Evolutionary conservation across 2,329 filamentous ascomycete genomes (phyloP), one percentile per base, ranked within the genome.

Genomic region (Tympanopsis confertula): DNA sequence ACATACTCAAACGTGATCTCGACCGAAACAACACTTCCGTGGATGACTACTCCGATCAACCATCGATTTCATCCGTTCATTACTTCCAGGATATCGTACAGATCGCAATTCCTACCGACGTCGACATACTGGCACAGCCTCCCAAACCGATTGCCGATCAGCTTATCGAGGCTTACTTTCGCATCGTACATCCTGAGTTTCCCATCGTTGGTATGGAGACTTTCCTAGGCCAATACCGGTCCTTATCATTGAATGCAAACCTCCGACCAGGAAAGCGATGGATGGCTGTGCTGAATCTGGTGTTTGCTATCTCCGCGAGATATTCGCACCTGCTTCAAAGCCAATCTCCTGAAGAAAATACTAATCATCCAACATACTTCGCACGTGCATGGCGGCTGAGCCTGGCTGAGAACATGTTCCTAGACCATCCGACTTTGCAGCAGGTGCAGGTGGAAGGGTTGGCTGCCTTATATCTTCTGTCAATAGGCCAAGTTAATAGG

Each of bases 401-500:
- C 38, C 54, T 65, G 48, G 59, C 60, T 32, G 54, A 53, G 2
- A 57, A 62, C 39, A 52, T 56, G 3, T 44, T 65, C 12, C 61
- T 63, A 38, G 58, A 55, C 37, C 57, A 62, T 32, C 59, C 59
- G 17, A 60, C 65, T 50, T 52, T 65, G 20, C 60, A 65, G 41
- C 59, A 63, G 43, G 60, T 65, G 5, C 62, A 66, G 43, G 55
- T 65, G 4, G 53, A 61, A 38, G 58, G 54, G 19, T 43, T 65
- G 30, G 56, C 60, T 39, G 52, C 59, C 13, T 62, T 62, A 37
- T 65, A 65, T 41, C 47, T 65, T 15, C 47, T 64, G 20, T 47
- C 57, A 12, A 56, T 54, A 3, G 54, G 58, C 44, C 62, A 65
- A 44, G 58, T 65, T n/a, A 65, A 66, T 35, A 49, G 61, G 59